phyloP scores from a whole-genome alignment of 2,329 filamentous ascomycete species.

The Botrytis paeoniae region DNA sequence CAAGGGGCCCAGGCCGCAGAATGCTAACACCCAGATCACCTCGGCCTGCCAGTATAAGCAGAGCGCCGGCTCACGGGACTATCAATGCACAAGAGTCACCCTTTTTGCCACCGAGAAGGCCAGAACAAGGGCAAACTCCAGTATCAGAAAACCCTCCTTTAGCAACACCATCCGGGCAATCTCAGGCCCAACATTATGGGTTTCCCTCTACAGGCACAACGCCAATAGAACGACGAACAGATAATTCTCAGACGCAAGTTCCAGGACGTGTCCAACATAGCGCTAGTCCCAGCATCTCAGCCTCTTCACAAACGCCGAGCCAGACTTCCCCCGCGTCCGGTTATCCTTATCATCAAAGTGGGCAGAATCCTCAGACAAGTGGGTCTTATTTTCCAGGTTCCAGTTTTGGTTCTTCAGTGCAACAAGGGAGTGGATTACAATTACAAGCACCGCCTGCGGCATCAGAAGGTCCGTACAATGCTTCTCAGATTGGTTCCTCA shows the following conservation, averaged over 20 bases:
- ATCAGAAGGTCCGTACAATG: slow-evolving; percentile 39
- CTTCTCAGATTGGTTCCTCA: slow-evolving; percentile 34
- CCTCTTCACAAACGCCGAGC: slow-evolving; percentile 46
- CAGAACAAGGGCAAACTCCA: slow-evolving; percentile 41
- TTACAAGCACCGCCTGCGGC: slow-evolving; percentile 33
- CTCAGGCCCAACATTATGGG: slow-evolving; percentile 32
- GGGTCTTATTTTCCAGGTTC: slow-evolving; percentile 36
- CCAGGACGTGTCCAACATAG: slow-evolving; percentile 41
- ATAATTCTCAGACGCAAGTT: slow-evolving; percentile 40
- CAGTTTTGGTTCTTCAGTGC: slow-evolving; percentile 30
- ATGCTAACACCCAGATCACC: slow-evolving; percentile 41
- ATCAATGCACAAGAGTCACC: slow-evolving; percentile 49
- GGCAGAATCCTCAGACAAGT: slow-evolving; percentile 26
- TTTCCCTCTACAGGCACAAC: slow-evolving; percentile 43
- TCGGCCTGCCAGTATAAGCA: slow-evolving; percentile 50
- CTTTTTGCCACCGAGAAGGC: slow-evolving; percentile 44
- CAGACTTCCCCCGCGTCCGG: slow-evolving; percentile 40
- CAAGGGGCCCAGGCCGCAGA: slow-evolving; percentile 25
- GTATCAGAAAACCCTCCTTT: slow-evolving; percentile 45
- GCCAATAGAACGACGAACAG: slow-evolving; percentile 38
- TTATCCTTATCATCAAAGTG: slow-evolving; percentile 29
- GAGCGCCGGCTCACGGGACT: slow-evolving; percentile 44
- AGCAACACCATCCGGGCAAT: slow-evolving; percentile 36
- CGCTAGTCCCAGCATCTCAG: slow-evolving; percentile 47
- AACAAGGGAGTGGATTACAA: slow-evolving; percentile 36